phyloP scores from a whole-genome alignment of 2,329 filamentous ascomycete species.

The Tolypocladium amazonense region DNA sequence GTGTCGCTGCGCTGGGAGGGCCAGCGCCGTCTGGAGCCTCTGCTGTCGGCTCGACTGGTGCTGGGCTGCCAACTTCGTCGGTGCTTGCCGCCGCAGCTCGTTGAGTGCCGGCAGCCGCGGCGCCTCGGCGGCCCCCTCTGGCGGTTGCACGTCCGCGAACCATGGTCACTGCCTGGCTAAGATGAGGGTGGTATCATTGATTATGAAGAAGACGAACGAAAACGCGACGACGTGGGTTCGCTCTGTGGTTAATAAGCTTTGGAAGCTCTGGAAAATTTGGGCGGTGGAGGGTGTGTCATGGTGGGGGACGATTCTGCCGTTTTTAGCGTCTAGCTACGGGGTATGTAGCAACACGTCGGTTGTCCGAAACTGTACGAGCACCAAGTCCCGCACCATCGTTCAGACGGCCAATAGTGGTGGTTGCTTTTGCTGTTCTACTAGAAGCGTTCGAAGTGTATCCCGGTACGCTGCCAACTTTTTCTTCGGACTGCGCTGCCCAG shows the following conservation, averaged over 20 bases:
- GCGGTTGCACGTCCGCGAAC: constrained; percentile 20
- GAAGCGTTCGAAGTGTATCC: too few species aligned
- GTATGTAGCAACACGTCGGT: background rate
- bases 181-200: constrained; percentile 2
- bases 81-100: constrained; percentile 12
- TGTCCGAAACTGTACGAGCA: too few species aligned
- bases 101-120: constrained; percentile 12
- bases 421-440: too few species aligned
- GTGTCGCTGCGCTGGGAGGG: constrained; percentile 14
- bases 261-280: constrained; percentile 9
- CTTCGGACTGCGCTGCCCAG: background rate
- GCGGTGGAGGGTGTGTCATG: constrained; percentile 14
- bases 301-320: constrained; percentile 24
- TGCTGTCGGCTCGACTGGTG: background rate
- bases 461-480: background rate
- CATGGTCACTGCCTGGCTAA: constrained; percentile 12
- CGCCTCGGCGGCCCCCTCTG: constrained; percentile 20
- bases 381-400: too few species aligned
- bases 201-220: background rate
- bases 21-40: constrained; percentile 5
- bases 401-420: too few species aligned
- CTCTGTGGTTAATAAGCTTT: background rate
- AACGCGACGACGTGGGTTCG: background rate
- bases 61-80: background rate
- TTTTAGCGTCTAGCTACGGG: background rate